Evolutionary conservation across 306 rosid species (phyloP).

Genomic region (Cucurbita maxima): DNA sequence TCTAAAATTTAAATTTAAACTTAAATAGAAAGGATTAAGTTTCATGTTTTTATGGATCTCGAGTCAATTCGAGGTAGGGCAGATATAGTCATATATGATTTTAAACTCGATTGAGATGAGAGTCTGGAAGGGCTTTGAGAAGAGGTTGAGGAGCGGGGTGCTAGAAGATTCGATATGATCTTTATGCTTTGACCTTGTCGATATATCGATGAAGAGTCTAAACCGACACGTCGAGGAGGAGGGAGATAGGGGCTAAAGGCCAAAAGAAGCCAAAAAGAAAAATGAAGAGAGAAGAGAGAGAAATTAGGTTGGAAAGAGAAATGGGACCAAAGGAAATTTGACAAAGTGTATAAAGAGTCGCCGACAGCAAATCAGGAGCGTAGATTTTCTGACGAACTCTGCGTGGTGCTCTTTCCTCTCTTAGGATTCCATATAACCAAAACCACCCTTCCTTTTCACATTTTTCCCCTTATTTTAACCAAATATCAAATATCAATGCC

Average conservation of each 20-base stretch:
- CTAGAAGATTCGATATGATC: no score
- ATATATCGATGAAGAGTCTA: no score
- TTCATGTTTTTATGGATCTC: no score
- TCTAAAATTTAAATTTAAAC: no score
- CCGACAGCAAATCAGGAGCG: slow-evolving; percentile 28
- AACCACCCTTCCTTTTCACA: neutral
- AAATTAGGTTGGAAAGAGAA: neutral
- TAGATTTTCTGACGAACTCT: slow-evolving; percentile 13
- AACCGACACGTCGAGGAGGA: no score
- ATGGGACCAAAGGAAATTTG: slow-evolving; percentile 7
- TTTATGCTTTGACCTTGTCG: neutral
- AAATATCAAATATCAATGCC: neutral
- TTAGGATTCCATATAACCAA: neutral
- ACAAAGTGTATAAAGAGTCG: slow-evolving; percentile 23
- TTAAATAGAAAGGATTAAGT: no score
- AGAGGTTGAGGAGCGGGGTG: no score
- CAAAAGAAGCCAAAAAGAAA: neutral
- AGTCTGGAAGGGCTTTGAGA: no score
- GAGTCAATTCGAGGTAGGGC: no score
- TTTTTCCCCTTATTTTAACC: neutral
- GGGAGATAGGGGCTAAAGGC: neutral
- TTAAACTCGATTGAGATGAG: no score
- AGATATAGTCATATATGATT: no score
- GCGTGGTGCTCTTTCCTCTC: neutral
- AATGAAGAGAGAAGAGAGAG: neutral